Evolutionary conservation across 164 flowering plant species (phyloP), one percentile per base, ranked within the genome.

Genomic region (Annona cherimola): DNA sequence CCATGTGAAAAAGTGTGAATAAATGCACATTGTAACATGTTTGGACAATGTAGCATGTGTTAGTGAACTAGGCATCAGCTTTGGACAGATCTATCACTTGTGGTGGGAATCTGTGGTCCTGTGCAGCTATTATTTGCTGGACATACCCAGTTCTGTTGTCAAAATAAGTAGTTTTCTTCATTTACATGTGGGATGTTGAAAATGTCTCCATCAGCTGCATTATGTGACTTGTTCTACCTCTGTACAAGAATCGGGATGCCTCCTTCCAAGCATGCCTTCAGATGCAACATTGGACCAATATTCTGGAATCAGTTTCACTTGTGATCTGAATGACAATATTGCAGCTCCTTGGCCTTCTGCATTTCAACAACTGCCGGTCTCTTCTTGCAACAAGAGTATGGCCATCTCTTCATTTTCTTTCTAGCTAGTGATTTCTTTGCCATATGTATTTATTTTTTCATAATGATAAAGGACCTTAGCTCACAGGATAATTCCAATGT

Each of bases 271-370:
- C 78, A 81, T 93, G 85, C 98, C 99, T 39, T 89, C 99, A 40
- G 99, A 95, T 90, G 92, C 86, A 63, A 87, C 87, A 66, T 84
- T 93, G 61, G 99, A 92, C 83, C 66, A 73, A 45, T 73, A 76
- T 65, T 72, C 94, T 7, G 97, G 98, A 73, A 76, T 93, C 71
- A 88, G 92, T 79, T 95, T 95, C 80, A 82, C 86, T 65, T 95
- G 99, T 71, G 99, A 95, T 81, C 81, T 95, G 79, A 95, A 95
- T 78, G 99, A 95, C 83, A 90, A 95, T 78, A 93, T 95, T 80
- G 94, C 98, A 19, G 98, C 99, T 77, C 92, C 94, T 64, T 95
- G 99, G 99, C 92, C 97, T 6, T 83, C 88, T 66, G 35, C 84
- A 6, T 68, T 81, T 77, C 90, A 84, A 76, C 90, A 80, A 74